Conservation (phyloP, 2,329 filamentous ascomycete species). For the Penicillium paneum region DNA sequence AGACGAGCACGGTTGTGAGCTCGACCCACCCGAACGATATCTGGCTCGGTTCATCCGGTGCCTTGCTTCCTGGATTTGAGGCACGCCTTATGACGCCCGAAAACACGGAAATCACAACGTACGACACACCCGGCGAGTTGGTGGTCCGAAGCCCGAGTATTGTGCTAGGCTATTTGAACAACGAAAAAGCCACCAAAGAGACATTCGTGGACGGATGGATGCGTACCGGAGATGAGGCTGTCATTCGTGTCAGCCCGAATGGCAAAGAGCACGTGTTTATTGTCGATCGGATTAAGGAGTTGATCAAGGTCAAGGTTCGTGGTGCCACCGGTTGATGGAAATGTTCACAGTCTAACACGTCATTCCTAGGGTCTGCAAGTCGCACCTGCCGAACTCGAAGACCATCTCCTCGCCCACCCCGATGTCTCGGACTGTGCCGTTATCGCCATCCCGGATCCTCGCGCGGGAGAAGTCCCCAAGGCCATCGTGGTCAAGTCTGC, state of each 20-base stretch:
- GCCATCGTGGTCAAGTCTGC: constrained; percentile 61
- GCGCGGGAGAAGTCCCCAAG: constrained; percentile 61
- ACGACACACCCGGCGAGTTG: constrained; percentile 76
- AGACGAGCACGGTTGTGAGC: constrained; percentile 69
- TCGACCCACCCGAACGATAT: constrained; percentile 59
- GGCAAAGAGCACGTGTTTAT: constrained; percentile 81
- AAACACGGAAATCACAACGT: constrained; percentile 65
- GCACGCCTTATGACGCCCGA: constrained; percentile 66
- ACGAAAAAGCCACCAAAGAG: constrained; percentile 75
- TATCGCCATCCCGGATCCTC: constrained; percentile 66
- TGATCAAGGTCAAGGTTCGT: constrained; percentile 72
- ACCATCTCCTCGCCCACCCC: constrained; percentile 71
- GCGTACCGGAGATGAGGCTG: constrained; percentile 79
- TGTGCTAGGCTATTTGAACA: constrained; percentile 80
- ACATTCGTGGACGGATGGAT: constrained; percentile 81
- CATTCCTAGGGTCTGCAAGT: constrained; percentile 69
- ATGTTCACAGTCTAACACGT: not conserved
- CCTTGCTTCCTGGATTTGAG: constrained; percentile 61
- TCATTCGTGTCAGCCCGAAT: constrained; percentile 60
- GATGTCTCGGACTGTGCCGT: constrained; percentile 76
- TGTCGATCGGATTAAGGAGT: constrained; percentile 75
- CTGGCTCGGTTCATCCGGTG: constrained; percentile 68
- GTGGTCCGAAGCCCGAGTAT: constrained; percentile 73
- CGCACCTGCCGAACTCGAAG: constrained; percentile 77
- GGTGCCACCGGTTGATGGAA: not conserved